Evolutionary conservation across 164 flowering plant genomes (phyloP).

Genomic region (Akebia trifoliata): DNA sequence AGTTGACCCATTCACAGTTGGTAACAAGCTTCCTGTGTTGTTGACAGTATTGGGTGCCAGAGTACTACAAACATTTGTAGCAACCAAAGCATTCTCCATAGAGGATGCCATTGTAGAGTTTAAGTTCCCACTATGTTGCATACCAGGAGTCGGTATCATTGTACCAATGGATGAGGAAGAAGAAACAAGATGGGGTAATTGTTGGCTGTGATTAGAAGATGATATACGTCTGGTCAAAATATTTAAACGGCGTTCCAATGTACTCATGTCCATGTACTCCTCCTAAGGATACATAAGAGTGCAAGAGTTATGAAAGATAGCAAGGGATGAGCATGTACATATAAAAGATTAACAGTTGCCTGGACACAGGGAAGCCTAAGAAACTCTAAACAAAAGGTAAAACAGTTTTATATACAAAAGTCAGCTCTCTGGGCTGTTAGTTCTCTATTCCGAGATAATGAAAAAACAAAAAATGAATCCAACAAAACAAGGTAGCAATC

Average conservation of each 20-base stretch:
- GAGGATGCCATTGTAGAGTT: conserved; percentile 48
- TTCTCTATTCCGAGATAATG: neutral
- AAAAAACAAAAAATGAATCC: neutral
- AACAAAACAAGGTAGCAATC: neutral
- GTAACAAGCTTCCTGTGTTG: conserved; percentile 49
- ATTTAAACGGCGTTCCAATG: conserved; percentile 66
- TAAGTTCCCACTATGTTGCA: conserved; percentile 57
- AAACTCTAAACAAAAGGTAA: neutral
- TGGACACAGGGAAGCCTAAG: neutral
- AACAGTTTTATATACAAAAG: neutral
- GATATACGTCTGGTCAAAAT: conserved; percentile 32
- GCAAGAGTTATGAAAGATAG: neutral
- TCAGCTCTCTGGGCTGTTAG: neutral
- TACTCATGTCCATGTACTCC: conserved; percentile 67
- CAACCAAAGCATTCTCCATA: conserved; percentile 40
- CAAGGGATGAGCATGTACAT: neutral
- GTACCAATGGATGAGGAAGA: conserved; percentile 67
- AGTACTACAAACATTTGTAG: conserved; percentile 29
- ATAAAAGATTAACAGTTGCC: neutral
- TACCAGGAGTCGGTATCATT: conserved; percentile 98
- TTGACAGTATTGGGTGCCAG: conserved; percentile 37
- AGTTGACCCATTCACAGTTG: conserved; percentile 36
- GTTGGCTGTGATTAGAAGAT: conserved; percentile 38
- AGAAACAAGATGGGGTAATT: conserved; percentile 38
- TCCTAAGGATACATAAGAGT: conserved; percentile 42